Base-by-base conservation (phyloP, 495 filamentous ascomycete species). In the Elaphomyces granulatus region DNA sequence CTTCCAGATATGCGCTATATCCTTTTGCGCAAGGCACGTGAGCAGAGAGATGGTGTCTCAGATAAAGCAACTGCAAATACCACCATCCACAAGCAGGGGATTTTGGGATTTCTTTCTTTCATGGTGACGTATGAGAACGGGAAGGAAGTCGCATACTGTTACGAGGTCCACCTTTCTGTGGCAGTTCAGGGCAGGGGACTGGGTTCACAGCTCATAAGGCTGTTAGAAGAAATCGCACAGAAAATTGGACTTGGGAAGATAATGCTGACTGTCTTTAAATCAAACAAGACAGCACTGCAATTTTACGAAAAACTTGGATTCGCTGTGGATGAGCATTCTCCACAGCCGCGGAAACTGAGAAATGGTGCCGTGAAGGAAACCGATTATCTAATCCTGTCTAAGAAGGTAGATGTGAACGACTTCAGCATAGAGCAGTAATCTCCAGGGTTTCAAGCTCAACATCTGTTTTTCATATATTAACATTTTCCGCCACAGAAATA, bases 201-300 rank as follows among this genome's bases (percentile, higher is more conserved):
- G 2, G 69, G 69, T 17, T 47, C 31, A 26, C 38, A 53, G 41
- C 34, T 71, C 43, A 68, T 71, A 58, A 37, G 20, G 15, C 30
- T 47, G 35, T 58, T 70, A 44, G 65, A 69, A 48, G 53, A 48
- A 9, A 57, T 69, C 18, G 69, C 66, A 4, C 44, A 46, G 36
- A 54, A 49, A 6, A 53, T 68, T 10, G 64, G 63, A 1, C 33
- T 87, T 37, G 61, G 70, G 44, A 88, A 87, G 57, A 63, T 75
- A 16, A 94, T 94, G 87, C 63, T 94, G 56, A 90, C 86, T 2
- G 80, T 83, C 39, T 92, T 90, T 51, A 56, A 70, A 37, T 61
- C 64, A 7, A 94, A 94, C 60, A 46, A 47, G 39, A 56, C 49
- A 15, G 87, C 71, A 2, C 45, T 69, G 33, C 42, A 38, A 20